A percentile compares a stretch with the other conserved stretches of the same genome.
Evolutionary conservation across 2,329 filamentous ascomycete genomes (phyloP).

Genomic region (Trichocomaceae sp.): DNA sequence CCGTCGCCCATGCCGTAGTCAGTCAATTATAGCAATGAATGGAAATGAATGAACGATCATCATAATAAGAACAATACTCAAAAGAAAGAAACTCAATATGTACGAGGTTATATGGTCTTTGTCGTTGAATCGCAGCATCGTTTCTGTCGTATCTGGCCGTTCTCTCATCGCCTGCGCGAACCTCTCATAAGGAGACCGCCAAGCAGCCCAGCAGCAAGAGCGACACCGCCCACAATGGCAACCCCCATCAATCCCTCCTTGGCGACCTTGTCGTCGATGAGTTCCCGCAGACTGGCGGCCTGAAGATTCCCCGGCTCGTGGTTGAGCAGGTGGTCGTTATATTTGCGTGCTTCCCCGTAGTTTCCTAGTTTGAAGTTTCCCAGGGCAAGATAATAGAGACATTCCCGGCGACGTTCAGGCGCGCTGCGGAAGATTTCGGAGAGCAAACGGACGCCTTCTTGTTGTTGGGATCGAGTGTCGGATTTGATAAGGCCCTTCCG

Average conservation of each 20-base stretch:
- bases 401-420: constrained; percentile 90
- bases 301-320: constrained; percentile 89
- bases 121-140: constrained; percentile 1
- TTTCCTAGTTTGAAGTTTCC: constrained; percentile 98
- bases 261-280: constrained; percentile 95
- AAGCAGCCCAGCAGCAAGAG: constrained; percentile 86
- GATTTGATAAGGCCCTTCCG: constrained; percentile 89
- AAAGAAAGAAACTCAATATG: neutral
- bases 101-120: constrained; percentile 5
- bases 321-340: constrained; percentile 87
- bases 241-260: constrained; percentile 91
- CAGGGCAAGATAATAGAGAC: constrained; percentile 93
- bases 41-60: neutral
- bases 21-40: constrained; percentile 7
- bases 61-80: no score
- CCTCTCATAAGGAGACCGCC: constrained; percentile 81
- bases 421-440: constrained; percentile 94
- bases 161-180: constrained; percentile 52
- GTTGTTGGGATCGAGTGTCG: constrained; percentile 72
- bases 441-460: constrained; percentile 86
- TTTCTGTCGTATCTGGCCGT: neutral
- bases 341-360: constrained; percentile 87
- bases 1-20: constrained; percentile 15
- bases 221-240: constrained; percentile 87
- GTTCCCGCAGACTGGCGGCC: constrained; percentile 71